Evolutionary conservation across 371 early-diverging fungal species (phyloP).

Genomic region (Mucor sp.): DNA sequence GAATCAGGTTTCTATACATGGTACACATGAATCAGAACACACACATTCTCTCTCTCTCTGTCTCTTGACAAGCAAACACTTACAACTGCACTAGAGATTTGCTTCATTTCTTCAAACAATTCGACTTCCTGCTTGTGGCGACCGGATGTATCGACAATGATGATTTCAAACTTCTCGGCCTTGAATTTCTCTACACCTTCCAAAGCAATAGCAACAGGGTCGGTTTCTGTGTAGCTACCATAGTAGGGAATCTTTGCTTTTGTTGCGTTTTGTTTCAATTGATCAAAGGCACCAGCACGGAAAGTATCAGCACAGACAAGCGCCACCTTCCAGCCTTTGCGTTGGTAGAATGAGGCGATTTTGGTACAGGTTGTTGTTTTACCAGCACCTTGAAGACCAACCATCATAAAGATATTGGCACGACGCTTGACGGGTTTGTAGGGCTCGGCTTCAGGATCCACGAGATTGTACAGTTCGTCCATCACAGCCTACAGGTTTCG

Average conservation of each 20-base stretch:
- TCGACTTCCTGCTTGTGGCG: slow-evolving; percentile 98
- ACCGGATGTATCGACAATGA: slow-evolving; percentile 99
- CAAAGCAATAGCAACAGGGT: slow-evolving; percentile 94
- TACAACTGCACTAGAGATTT: slow-evolving; percentile 88
- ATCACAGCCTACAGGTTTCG: slow-evolving; percentile 73
- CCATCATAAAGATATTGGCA: slow-evolving; percentile 97
- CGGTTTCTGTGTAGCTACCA: slow-evolving; percentile 91
- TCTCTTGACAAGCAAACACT: slow-evolving; percentile 8
- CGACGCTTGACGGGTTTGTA: slow-evolving; percentile 88
- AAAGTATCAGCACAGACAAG: slow-evolving; percentile 99
- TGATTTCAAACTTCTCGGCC: slow-evolving; percentile 96
- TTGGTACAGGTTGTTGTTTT: slow-evolving; percentile 99
- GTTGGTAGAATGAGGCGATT: slow-evolving; percentile 95
- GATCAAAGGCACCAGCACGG: slow-evolving; percentile 99
- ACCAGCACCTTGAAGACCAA: slow-evolving; percentile 99
- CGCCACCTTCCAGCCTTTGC: slow-evolving; percentile 97
- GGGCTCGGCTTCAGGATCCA: slow-evolving; percentile 93
- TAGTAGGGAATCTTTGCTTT: slow-evolving; percentile 98
- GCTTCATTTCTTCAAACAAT: slow-evolving; percentile 98
- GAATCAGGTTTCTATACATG: slow-evolving; percentile 78
- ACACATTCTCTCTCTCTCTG: background rate
- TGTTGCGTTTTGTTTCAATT: slow-evolving; percentile 98
- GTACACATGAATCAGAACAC: background rate
- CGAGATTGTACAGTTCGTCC: slow-evolving; percentile 92
- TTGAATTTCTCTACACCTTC: slow-evolving; percentile 98